Conservation (phyloP, 257 asterid genomes). For the Catharanthus roseus region DNA sequence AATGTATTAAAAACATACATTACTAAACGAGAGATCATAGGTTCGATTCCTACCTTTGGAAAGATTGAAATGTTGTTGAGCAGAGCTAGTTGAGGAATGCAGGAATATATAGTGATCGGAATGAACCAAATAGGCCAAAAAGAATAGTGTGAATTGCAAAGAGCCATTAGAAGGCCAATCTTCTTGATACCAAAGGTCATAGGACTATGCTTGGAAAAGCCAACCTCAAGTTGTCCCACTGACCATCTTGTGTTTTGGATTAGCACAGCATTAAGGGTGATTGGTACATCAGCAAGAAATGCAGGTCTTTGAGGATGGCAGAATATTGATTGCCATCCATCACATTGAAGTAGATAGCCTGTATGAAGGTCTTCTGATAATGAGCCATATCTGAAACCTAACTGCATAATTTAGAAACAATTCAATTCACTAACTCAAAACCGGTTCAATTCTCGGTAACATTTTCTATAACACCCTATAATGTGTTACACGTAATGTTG, state of each 20-base stretch:
- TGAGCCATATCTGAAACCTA: slow-evolving; percentile 77
- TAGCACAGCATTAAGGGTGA: slow-evolving; percentile 44
- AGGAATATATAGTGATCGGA: slow-evolving; percentile 50
- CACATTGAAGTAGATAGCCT: slow-evolving; percentile 55
- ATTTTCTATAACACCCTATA: no score
- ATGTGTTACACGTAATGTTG: no score
- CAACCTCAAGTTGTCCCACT: slow-evolving; percentile 70
- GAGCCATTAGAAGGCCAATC: slow-evolving; percentile 50
- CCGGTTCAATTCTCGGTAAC: no score
- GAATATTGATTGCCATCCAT: slow-evolving; percentile 73
- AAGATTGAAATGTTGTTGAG: slow-evolving; percentile 46
- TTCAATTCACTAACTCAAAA: background rate
- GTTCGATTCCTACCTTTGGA: slow-evolving; percentile 48
- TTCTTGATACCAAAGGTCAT: slow-evolving; percentile 39
- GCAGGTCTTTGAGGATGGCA: slow-evolving; percentile 65
- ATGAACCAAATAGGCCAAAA: slow-evolving; percentile 63
- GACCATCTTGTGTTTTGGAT: slow-evolving; percentile 62
- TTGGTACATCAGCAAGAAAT: slow-evolving; percentile 62
- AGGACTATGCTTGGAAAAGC: slow-evolving; percentile 49
- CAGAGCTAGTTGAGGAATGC: slow-evolving; percentile 52
- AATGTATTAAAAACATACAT: no score
- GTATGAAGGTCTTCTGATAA: slow-evolving; percentile 73
- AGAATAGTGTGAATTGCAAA: slow-evolving; percentile 47
- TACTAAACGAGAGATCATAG: no score
- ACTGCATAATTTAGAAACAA: slow-evolving; percentile 24